These are phyloP conservation scores for Mucor circinelloides DNA, from an alignment of 371 early-diverging fungal species.

Conservation along the genomic window DNA sequence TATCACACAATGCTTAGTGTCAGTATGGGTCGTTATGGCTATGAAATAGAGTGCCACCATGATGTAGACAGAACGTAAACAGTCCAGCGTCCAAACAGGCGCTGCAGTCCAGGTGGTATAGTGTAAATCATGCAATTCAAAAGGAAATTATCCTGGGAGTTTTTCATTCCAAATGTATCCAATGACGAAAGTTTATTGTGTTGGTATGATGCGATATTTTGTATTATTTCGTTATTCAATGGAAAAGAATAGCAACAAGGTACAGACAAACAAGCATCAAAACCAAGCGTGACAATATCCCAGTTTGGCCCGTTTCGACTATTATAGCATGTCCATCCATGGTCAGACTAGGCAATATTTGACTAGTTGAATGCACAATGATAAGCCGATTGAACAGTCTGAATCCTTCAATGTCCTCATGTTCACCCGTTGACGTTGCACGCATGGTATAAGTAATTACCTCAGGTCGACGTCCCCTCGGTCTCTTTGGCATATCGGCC, in stretches of 20 bases:
- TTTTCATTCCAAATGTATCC: background rate
- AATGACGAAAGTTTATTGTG: background rate
- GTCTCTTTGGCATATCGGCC: background rate
- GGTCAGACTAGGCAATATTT: background rate
- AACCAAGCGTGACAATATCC: background rate
- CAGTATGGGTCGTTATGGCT: background rate
- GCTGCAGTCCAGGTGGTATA: conserved; percentile 1
- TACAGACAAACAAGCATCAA: background rate
- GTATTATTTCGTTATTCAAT: conserved; percentile 3
- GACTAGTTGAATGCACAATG: background rate
- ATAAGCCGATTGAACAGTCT: background rate
- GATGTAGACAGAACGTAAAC: background rate
- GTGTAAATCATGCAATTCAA: background rate
- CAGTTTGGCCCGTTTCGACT: background rate
- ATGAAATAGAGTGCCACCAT: background rate
- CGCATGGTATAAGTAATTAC: background rate
- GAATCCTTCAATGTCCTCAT: background rate
- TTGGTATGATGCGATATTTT: conserved; percentile 6
- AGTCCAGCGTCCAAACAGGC: background rate
- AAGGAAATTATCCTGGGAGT: background rate
- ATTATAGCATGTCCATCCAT: background rate
- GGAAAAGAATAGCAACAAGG: conserved; percentile 1
- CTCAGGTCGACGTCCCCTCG: background rate
- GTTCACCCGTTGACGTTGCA: background rate
- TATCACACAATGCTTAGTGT: background rate